Conservation (phyloP, 345 rosid species). For the Adansonia digitata region DNA sequence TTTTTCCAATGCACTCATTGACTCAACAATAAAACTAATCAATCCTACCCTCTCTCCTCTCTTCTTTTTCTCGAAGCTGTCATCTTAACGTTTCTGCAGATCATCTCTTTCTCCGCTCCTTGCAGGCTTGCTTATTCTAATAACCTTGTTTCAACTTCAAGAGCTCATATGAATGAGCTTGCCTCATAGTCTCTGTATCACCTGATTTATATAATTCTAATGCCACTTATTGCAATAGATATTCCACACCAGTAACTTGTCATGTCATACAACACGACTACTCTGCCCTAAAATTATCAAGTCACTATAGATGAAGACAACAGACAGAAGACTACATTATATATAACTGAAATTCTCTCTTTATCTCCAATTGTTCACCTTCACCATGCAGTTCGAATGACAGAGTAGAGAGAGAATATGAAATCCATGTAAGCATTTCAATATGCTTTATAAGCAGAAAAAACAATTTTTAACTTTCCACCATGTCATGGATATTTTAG, state of each 20-base stretch:
- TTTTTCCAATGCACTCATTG: background rate
- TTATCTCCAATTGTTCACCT: background rate
- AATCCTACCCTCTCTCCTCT: background rate
- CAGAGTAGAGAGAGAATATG: background rate
- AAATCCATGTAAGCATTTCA: background rate
- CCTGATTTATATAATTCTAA: background rate
- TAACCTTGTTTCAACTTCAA: background rate
- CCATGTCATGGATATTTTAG: background rate
- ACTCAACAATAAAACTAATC: background rate
- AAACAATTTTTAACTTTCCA: background rate
- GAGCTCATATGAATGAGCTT: background rate
- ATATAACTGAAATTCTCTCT: background rate
- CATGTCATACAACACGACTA: background rate
- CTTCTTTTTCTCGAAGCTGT: background rate
- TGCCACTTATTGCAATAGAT: background rate
- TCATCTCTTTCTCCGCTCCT: background rate
- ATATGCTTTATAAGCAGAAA: background rate
- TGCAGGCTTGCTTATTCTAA: background rate
- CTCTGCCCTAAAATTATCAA: background rate
- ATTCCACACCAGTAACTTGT: background rate
- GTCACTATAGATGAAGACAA: background rate
- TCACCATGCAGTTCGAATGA: background rate
- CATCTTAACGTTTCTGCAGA: background rate
- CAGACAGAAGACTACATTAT: background rate
- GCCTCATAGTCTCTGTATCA: background rate